Conservation (phyloP, 768 basidiomycete species). For the Psilocybe azurescens region DNA sequence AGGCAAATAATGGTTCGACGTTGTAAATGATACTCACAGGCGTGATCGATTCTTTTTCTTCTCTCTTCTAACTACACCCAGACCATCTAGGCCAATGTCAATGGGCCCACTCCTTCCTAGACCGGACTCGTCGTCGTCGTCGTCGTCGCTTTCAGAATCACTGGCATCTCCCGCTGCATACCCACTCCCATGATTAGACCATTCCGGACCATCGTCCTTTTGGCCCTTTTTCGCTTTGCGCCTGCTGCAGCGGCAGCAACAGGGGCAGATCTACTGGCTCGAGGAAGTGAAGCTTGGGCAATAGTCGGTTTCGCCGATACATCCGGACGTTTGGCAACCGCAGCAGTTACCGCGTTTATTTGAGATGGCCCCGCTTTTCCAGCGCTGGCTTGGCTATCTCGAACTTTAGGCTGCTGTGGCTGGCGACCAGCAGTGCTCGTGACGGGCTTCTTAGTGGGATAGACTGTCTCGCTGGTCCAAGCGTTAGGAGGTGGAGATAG, state of each 20-base stretch:
- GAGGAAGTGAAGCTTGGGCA: conserved; percentile 4
- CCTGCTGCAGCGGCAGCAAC: conserved; percentile 10
- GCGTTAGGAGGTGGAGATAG: conserved; percentile 20
- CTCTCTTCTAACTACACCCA: conserved; percentile 40
- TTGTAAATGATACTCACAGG: conserved; percentile 40
- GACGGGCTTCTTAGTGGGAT: conserved; percentile 4
- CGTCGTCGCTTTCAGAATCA: conserved; percentile 47
- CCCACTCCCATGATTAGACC: conserved; percentile 14
- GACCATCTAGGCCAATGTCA: conserved; percentile 51
- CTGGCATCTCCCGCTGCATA: conserved; percentile 32
- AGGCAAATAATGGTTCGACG: conserved; percentile 2
- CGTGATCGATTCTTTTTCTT: conserved; percentile 35
- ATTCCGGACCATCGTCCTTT: conserved; percentile 28
- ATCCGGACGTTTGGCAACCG: conserved; percentile 8
- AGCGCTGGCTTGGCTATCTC: background rate
- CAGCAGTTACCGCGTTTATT: conserved; percentile 6
- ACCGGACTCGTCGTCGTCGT: conserved; percentile 38
- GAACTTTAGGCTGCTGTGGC: background rate
- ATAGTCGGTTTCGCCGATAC: conserved; percentile 1
- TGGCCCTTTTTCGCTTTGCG: conserved; percentile 32
- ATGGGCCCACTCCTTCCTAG: conserved; percentile 42
- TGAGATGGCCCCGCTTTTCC: conserved; percentile 12
- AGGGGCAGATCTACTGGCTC: background rate
- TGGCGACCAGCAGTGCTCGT: background rate
- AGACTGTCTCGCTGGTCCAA: conserved; percentile 17